Percentiles rank a stretch among this genome's conserved stretches.
Evolutionary conservation across 75 land plant species (phyloP).

Genomic region (Selaginella tamariscina): DNA sequence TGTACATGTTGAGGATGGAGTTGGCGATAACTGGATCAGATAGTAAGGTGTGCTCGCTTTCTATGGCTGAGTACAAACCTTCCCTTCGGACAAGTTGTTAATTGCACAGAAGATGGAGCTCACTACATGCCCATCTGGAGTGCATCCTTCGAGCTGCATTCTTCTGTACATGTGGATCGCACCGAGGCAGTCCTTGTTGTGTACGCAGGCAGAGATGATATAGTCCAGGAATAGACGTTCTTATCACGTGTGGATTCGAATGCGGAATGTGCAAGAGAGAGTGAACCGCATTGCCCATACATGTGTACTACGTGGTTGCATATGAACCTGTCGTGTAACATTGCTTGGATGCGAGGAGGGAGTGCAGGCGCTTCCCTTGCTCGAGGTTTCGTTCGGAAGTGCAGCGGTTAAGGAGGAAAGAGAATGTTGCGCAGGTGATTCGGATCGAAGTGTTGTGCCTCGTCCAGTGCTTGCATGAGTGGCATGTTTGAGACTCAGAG

Average conservation of each 20-base stretch:
- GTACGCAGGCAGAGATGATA: background rate
- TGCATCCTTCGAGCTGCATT: background rate
- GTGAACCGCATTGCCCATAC: background rate
- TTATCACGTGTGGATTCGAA: background rate
- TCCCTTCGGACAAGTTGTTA: background rate
- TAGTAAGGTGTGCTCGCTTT: background rate
- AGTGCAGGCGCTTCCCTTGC: background rate
- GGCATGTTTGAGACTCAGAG: too few relatives aligned
- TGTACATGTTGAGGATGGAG: slow-evolving; percentile 37
- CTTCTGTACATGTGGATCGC: background rate
- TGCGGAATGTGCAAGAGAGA: background rate
- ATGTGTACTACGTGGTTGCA: background rate
- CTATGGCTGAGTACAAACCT: background rate
- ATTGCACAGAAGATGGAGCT: background rate
- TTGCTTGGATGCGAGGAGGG: background rate
- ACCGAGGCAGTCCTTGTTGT: background rate
- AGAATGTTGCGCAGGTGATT: too few relatives aligned
- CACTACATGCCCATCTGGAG: background rate
- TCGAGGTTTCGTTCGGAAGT: background rate
- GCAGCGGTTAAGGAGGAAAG: background rate
- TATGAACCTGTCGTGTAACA: background rate
- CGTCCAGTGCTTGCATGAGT: too few relatives aligned
- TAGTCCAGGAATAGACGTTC: background rate
- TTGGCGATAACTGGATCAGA: slow-evolving; percentile 35
- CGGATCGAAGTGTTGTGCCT: too few relatives aligned